Base-by-base conservation (phyloP, 129 eudicot genomes). In the Lactuca saligna region DNA sequence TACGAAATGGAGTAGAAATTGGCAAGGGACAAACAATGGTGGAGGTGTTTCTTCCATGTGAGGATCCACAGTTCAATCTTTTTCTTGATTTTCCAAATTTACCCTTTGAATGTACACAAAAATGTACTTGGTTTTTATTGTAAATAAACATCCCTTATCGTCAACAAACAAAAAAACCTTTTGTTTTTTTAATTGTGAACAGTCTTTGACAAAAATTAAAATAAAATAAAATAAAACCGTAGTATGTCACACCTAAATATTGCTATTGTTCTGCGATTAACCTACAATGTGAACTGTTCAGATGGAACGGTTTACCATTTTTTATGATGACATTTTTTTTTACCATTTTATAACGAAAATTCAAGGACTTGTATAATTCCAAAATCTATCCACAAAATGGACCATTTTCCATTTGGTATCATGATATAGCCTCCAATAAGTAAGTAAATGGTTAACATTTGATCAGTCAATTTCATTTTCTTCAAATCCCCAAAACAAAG, bases 1-100 rank as follows among this genome's bases (percentile, higher is more conserved):
- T 25, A 38, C 57, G 76, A 61, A 72, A 63, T 65, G 69, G 72
- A 29, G 46, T 63, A 16, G 17, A 64, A 75, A 70, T 63, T 65
- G 62, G 71, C 78, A 59, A 75, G 77, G 75, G 77, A 82, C 83
- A 82, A 54, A 59, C 57, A 64, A 61, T 75, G 77, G 82, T 78
- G 87, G 81, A 74, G 55, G 71, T 78, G 77, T 73, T 73, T 74
- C 78, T 63, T 61, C 67, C 81, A 82, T 78, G 86, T 74, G 86
- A 71, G 68, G 76, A 61, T 48, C 71, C 79, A 61, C 72, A 50
- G 75, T 69, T 73, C 61, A 48, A 75, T 75, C 37, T 53, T 70
- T 58, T 65, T 58, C 10, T 8, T 3, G 16, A 25, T 25, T 33
- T 53, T 64, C 17, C 69, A 58, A n/a, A 34, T 32, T 35, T 75